phyloP scores from a whole-genome alignment of 768 basidiomycete genomes.

The Xanthoconium stramineum region DNA sequence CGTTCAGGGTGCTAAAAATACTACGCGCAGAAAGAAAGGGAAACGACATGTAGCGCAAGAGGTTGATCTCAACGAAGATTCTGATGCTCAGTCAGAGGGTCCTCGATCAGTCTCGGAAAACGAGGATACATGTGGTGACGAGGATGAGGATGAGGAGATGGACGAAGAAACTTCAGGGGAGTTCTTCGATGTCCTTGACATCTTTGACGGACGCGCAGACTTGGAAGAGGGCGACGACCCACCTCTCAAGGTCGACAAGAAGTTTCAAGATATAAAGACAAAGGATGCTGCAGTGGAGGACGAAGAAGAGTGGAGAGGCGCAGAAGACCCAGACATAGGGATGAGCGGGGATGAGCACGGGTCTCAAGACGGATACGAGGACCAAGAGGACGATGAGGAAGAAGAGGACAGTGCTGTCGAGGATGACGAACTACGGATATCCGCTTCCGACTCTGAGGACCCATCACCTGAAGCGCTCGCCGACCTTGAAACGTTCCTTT shows the following conservation, averaged over 20 bases:
- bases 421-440: constrained; percentile 46
- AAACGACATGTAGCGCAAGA: constrained; percentile 41
- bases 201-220: constrained; percentile 61
- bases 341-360: constrained; percentile 38
- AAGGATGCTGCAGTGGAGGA: constrained; percentile 49
- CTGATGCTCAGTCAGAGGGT: constrained; percentile 29
- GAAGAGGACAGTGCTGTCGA: constrained; percentile 24
- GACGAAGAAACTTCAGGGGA: constrained; percentile 50
- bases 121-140: constrained; percentile 24
- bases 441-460: constrained; percentile 46
- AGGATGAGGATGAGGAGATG: constrained; percentile 39
- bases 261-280: constrained; percentile 38
- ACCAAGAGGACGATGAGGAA: constrained; percentile 29
- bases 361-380: constrained; percentile 24
- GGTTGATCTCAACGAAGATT: constrained; percentile 65
- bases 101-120: constrained; percentile 15
- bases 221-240: constrained; percentile 11
- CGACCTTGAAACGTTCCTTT: constrained; percentile 70
- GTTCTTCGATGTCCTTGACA: constrained; percentile 62
- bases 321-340: constrained; percentile 24
- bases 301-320: constrained; percentile 27
- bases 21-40: constrained; percentile 20
- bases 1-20: constrained; percentile 20
- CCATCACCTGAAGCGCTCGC: constrained; percentile 58
- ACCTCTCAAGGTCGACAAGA: constrained; percentile 11